Evolutionary conservation across 2,329 filamentous ascomycete genomes (phyloP).

Genomic region (Fusarium concolor): DNA sequence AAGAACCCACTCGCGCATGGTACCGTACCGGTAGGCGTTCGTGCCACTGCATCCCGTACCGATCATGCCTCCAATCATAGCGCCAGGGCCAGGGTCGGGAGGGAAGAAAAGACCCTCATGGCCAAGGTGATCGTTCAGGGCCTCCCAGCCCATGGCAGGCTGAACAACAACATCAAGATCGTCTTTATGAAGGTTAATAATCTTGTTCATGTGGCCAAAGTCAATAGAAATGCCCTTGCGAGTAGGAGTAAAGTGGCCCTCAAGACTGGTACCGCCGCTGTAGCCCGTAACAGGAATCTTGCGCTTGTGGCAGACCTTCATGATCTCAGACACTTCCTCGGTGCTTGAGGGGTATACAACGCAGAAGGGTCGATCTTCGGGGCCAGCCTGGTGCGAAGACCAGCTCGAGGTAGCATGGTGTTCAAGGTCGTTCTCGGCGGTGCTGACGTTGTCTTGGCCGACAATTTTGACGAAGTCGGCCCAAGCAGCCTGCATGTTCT

Average conservation of each 20-base stretch:
- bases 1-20: constrained; percentile 94
- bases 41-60: constrained; percentile 81
- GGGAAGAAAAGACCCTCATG: constrained; percentile 88
- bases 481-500: constrained; percentile 77
- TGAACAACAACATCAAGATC: constrained; percentile 83
- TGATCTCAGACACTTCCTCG: constrained; percentile 85
- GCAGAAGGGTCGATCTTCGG: constrained; percentile 69
- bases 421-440: constrained; percentile 64
- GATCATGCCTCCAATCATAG: constrained; percentile 92
- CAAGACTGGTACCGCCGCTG: constrained; percentile 88
- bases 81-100: constrained; percentile 89
- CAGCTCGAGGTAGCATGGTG: constrained; percentile 71
- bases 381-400: constrained; percentile 67
- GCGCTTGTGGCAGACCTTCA: constrained; percentile 86
- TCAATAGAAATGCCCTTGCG: constrained; percentile 87
- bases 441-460: constrained; percentile 74
- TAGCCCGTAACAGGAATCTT: constrained; percentile 88
- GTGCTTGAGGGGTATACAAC: constrained; percentile 82
- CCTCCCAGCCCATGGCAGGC: constrained; percentile 87
- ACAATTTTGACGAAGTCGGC: constrained; percentile 74
- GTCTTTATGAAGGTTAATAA: constrained; percentile 80
- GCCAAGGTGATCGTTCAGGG: constrained; percentile 80
- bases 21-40: constrained; percentile 92
- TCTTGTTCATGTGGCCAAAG: constrained; percentile 85
- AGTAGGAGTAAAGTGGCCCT: constrained; percentile 89